Conservation (phyloP, 2,329 filamentous ascomycete species). For the Aspergillus neotritici region DNA sequence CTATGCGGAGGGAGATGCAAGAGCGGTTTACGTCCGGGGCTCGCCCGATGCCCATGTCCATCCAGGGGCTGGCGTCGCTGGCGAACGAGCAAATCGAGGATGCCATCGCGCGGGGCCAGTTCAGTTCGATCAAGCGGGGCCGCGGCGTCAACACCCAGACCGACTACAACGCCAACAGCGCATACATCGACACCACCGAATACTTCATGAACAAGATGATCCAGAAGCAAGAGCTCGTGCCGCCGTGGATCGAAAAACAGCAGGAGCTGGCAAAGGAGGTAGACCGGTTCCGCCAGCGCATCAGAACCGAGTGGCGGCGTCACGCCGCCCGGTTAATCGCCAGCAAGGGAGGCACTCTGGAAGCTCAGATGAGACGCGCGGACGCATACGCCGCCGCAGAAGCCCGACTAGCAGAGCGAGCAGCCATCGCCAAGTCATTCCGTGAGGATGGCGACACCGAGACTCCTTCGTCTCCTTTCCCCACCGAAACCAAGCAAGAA, state of each 20-base stretch:
- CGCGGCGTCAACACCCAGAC: constrained; percentile 63
- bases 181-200: constrained; percentile 92
- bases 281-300: constrained; percentile 63
- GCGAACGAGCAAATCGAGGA: constrained; percentile 93
- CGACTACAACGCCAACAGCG: constrained; percentile 76
- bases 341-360: constrained; percentile 66
- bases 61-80: constrained; percentile 72
- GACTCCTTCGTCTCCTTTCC: constrained; percentile 12
- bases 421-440: constrained; percentile 22
- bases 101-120: constrained; percentile 85
- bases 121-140: constrained; percentile 75
- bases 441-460: constrained; percentile 7
- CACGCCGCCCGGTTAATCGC: constrained; percentile 76
- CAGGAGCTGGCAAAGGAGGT: constrained; percentile 73
- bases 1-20: constrained; percentile 65
- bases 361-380: constrained; percentile 67
- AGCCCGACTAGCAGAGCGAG: constrained; percentile 29
- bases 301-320: constrained; percentile 77
- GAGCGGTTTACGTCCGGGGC: constrained; percentile 73
- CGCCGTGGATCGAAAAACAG: constrained; percentile 98
- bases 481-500: constrained; percentile 23
- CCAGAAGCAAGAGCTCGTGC: constrained; percentile 88
- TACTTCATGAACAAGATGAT: constrained; percentile 99
- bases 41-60: constrained; percentile 65
- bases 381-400: constrained; percentile 72